A percentile compares a stretch with the other conserved stretches of the same genome.
These are phyloP conservation scores for Aspergillus flavus DNA, from an alignment of 2,329 filamentous ascomycete species.

Conservation along the genomic window DNA sequence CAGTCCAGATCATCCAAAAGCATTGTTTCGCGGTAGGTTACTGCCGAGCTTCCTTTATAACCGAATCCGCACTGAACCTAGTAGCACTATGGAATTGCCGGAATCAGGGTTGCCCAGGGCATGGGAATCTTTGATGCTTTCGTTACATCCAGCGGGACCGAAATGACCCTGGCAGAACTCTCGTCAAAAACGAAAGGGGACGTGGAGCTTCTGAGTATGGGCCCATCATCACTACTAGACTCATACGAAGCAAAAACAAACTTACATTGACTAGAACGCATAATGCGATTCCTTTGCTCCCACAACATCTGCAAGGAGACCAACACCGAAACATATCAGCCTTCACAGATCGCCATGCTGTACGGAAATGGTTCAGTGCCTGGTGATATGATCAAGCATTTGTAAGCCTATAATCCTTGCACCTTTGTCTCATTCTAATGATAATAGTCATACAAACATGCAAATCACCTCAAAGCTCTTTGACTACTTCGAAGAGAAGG, in stretches of 20 bases:
- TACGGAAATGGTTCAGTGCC: constrained; percentile 12
- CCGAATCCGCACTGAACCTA: background rate
- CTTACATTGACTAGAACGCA: constrained; percentile 17
- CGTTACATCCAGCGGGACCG: background rate
- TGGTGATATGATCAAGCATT: constrained; percentile 21
- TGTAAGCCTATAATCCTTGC: constrained; percentile 16
- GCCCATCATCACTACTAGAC: background rate
- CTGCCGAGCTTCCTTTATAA: too few relatives aligned
- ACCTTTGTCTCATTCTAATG: background rate
- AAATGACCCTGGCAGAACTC: constrained; percentile 19
- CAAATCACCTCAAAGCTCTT: constrained; percentile 21
- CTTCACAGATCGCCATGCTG: constrained; percentile 15
- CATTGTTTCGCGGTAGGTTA: constrained; percentile 11
- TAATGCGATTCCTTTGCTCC: constrained; percentile 22
- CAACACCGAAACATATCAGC: constrained; percentile 12
- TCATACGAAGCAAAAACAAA: background rate
- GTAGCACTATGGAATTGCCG: constrained; percentile 12
- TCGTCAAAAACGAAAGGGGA: constrained; percentile 16
- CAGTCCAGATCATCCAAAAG: constrained; percentile 8
- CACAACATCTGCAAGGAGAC: constrained; percentile 19
- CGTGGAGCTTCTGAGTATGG: constrained; percentile 17
- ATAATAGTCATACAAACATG: constrained; percentile 15
- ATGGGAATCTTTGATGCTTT: constrained; percentile 29
- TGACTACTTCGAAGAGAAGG: constrained; percentile 31
- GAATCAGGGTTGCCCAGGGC: constrained; percentile 19